Conservation (phyloP, 1,139 yeast species). For the Candida pseudoviswanathii region DNA sequence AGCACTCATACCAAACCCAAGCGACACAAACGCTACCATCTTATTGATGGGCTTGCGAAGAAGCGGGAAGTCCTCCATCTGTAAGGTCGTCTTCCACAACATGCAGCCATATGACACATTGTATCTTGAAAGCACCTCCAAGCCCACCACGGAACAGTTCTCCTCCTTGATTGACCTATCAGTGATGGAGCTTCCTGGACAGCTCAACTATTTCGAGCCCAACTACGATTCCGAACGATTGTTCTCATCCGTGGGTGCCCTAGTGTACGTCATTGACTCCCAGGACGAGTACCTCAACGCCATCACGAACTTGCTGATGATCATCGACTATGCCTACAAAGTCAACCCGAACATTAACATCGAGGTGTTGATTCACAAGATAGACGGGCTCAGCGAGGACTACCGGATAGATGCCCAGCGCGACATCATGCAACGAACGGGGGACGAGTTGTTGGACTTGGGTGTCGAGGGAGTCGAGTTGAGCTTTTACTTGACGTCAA, state of each 20-base stretch:
- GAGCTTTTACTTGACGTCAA: conserved; percentile 87
- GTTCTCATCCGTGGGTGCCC: conserved; percentile 86
- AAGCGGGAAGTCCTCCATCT: conserved; percentile 86
- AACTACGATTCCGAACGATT: conserved; percentile 74
- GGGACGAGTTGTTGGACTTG: conserved; percentile 86
- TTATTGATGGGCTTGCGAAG: conserved; percentile 83
- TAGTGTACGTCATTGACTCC: conserved; percentile 90
- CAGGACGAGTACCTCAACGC: conserved; percentile 96
- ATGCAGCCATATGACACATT: conserved; percentile 96
- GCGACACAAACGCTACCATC: conserved; percentile 66
- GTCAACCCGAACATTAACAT: conserved; percentile 85
- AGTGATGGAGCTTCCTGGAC: conserved; percentile 97
- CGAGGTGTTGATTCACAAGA: conserved; percentile 92
- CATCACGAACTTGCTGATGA: conserved; percentile 82
- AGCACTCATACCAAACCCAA: conserved; percentile 23
- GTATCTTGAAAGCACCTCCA: conserved; percentile 86
- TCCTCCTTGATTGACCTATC: conserved; percentile 81
- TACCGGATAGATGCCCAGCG: conserved; percentile 92
- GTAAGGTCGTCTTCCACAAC: conserved; percentile 93
- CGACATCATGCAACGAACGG: conserved; percentile 94
- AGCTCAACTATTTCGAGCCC: conserved; percentile 85
- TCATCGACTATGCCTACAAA: conserved; percentile 84
- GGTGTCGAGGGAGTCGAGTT: conserved; percentile 92
- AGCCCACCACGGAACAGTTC: conserved; percentile 80
- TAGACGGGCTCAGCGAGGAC: conserved; percentile 93